Evolutionary conservation across 148 eudicot species (phyloP).

Genomic region (Rhododendron simsii): DNA sequence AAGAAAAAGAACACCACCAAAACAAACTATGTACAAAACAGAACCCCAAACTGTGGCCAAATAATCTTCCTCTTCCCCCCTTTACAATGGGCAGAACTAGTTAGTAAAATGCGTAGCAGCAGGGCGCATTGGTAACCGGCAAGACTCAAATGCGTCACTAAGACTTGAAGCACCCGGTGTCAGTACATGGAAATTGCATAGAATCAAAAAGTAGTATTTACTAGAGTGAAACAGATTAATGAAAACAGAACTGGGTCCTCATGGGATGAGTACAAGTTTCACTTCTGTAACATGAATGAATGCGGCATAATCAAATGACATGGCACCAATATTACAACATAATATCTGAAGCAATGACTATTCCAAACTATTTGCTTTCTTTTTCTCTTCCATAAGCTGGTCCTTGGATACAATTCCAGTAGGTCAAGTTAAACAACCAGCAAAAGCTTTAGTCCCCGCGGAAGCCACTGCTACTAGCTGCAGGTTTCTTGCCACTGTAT

Average conservation of each 20-base stretch:
- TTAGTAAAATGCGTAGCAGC: not conserved
- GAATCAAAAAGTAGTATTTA: not conserved
- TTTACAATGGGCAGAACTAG: not conserved
- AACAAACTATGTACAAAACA: not conserved
- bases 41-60: not conserved
- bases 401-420: not conserved
- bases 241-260: not conserved
- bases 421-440: not conserved
- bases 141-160: not conserved
- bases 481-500: slow-evolving; percentile 60
- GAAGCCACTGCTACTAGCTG: slow-evolving; percentile 26
- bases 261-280: not conserved
- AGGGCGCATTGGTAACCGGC: not conserved
- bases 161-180: not conserved
- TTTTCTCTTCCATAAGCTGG: not conserved
- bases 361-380: not conserved
- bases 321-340: not conserved
- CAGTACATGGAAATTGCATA: not conserved
- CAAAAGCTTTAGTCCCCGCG: slow-evolving; percentile 28
- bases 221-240: not conserved
- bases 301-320: not conserved
- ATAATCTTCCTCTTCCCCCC: not conserved
- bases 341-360: not conserved
- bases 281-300: not conserved
- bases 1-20: too few species aligned